A percentile compares a stretch with the other conserved stretches of the same genome.
Conservation (phyloP, 78 protist species). For the Speleostelium caveatum region DNA sequence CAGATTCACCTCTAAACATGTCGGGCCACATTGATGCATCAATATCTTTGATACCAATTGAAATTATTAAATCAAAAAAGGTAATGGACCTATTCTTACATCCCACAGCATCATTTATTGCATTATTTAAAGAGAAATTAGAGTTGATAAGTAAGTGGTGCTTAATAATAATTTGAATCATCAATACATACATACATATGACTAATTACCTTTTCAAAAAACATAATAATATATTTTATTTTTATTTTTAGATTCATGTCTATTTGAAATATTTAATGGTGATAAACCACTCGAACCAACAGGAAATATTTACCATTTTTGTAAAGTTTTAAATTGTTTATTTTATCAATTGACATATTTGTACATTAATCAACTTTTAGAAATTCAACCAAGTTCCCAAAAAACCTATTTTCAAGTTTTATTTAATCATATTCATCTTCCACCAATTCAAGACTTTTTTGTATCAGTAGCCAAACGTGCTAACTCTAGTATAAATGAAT, state of each 20-base stretch:
- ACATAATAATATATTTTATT: neutral
- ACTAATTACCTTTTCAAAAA: neutral
- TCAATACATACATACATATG: neutral
- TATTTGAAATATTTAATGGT: conserved; percentile 57
- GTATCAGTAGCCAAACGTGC: conserved; percentile 43
- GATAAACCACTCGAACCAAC: no score
- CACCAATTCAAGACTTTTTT: conserved; percentile 47
- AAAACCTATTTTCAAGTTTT: conserved; percentile 47
- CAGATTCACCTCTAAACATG: neutral
- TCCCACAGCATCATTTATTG: conserved; percentile 62
- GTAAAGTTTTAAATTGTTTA: conserved; percentile 29
- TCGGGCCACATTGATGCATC: neutral
- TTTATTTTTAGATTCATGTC: conserved; percentile 2
- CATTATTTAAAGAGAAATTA: conserved; percentile 44
- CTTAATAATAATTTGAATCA: neutral
- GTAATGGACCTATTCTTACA: conserved; percentile 63
- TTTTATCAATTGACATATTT: conserved; percentile 43
- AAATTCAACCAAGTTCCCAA: conserved; percentile 12
- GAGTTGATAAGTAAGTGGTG: conserved; percentile 27
- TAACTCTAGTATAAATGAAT: conserved; percentile 39
- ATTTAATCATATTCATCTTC: conserved; percentile 9
- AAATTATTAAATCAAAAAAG: conserved; percentile 35
- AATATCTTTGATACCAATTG: conserved; percentile 12
- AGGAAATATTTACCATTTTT: conserved; percentile 56
- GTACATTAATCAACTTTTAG: conserved; percentile 24